Evolutionary conservation across 2,329 filamentous ascomycete species (phyloP).

Genomic region (Ophiostoma quercus): DNA sequence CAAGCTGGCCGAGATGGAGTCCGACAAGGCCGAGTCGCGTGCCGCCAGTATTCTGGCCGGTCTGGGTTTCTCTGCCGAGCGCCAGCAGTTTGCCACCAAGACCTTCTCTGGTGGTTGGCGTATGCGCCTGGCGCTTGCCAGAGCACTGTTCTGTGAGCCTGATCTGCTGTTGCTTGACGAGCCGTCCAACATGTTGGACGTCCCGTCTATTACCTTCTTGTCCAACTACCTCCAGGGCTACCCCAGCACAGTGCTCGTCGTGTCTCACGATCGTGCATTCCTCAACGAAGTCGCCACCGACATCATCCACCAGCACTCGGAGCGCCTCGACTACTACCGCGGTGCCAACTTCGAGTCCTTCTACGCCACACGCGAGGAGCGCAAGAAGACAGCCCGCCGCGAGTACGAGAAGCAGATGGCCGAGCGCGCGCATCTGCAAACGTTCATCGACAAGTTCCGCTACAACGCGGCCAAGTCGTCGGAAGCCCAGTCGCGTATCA

Average conservation of each 20-base stretch:
- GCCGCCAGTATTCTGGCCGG: conserved; percentile 94
- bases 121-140: conserved; percentile 90
- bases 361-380: conserved; percentile 95
- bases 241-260: conserved; percentile 89
- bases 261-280: conserved; percentile 98
- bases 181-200: conserved; percentile 99
- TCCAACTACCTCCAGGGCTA: conserved; percentile 92
- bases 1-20: conserved; percentile 97
- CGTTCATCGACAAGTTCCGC: conserved; percentile 99
- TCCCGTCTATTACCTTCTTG: conserved; percentile 98
- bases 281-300: conserved; percentile 98
- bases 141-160: conserved; percentile 96
- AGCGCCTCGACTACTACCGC: conserved; percentile 97
- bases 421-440: conserved; percentile 85
- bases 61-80: conserved; percentile 90
- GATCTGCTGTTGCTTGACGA: conserved; percentile 95
- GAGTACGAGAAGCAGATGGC: conserved; percentile 99
- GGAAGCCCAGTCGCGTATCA: conserved; percentile 96
- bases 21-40: conserved; percentile 92
- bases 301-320: conserved; percentile 97
- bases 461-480: conserved; percentile 99
- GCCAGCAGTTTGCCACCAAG: conserved; percentile 88
- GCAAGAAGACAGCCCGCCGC: conserved; percentile 90
- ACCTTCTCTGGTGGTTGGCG: conserved; percentile 99
- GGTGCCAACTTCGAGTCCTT: conserved; percentile 95